Conservation (phyloP, 148 eudicot genomes). For the Diospyros lotus region DNA sequence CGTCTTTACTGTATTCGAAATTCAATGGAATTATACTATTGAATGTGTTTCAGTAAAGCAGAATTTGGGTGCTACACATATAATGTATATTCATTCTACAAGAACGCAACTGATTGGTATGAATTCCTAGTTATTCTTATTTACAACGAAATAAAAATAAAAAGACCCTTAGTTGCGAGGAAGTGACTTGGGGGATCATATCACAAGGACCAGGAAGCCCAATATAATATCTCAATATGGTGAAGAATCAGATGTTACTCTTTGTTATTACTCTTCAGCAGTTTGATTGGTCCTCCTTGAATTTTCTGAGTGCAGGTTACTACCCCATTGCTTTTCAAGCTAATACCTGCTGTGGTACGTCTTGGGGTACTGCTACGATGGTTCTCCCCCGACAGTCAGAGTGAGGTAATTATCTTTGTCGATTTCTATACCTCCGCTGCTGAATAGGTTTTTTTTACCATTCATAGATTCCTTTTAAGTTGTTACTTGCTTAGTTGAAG, state of each 20-base stretch:
- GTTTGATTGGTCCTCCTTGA: not conserved
- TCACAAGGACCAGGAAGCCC: not conserved
- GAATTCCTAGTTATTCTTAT: too few relatives aligned
- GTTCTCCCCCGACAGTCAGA: conserved; percentile 66
- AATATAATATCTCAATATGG: not conserved
- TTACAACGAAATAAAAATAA: not conserved
- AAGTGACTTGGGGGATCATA: not conserved
- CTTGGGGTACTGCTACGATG: conserved; percentile 79
- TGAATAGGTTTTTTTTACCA: not conserved
- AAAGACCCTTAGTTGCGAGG: not conserved
- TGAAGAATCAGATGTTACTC: not conserved
- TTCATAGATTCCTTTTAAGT: not conserved
- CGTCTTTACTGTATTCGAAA: too few relatives aligned
- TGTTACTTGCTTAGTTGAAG: not conserved
- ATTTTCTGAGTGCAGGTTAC: conserved; percentile 53
- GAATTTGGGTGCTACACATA: not conserved
- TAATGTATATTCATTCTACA: too few relatives aligned
- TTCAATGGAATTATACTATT: too few relatives aligned
- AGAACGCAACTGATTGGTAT: too few relatives aligned
- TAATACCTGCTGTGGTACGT: conserved; percentile 79
- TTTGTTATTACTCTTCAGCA: not conserved
- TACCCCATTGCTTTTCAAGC: conserved; percentile 84
- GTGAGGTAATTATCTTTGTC: conserved; percentile 47
- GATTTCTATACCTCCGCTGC: not conserved
- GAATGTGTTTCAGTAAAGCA: too few relatives aligned